phyloP scores from a whole-genome alignment of 768 basidiomycete species.

The Collybia sordida region DNA sequence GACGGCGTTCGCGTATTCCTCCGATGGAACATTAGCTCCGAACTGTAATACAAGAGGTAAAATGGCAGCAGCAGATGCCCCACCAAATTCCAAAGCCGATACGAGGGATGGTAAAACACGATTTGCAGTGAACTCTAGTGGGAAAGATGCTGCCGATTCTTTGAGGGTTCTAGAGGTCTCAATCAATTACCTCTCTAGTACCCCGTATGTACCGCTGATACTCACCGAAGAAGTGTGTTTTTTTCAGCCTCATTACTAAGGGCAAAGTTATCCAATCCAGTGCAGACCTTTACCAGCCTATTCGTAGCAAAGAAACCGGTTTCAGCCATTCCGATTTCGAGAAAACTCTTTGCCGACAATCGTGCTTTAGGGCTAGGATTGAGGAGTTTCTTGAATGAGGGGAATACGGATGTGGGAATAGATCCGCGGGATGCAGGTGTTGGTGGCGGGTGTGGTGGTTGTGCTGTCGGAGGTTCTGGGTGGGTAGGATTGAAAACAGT shows the following conservation, averaged over 20 bases:
- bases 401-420: conserved; percentile 75
- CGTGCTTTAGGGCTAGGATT: conserved; percentile 87
- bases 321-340: conserved; percentile 78
- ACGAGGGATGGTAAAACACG: conserved; percentile 88
- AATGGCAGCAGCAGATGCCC: conserved; percentile 72
- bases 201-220: neutral
- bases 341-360: conserved; percentile 71
- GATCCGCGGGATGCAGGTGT: conserved; percentile 72
- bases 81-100: conserved; percentile 75
- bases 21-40: conserved; percentile 65
- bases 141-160: conserved; percentile 79
- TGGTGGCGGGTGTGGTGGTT: conserved; percentile 78
- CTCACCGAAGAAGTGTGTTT: conserved; percentile 63
- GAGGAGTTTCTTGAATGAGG: conserved; percentile 82
- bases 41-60: conserved; percentile 84
- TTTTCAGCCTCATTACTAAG: conserved; percentile 84
- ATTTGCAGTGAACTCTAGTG: conserved; percentile 80
- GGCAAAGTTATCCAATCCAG: conserved; percentile 83
- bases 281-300: conserved; percentile 79
- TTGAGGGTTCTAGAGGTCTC: conserved; percentile 58
- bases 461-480: conserved; percentile 65
- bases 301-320: conserved; percentile 86
- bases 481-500: conserved; percentile 83
- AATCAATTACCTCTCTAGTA: conserved; percentile 3
- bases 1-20: conserved; percentile 69